Conservation (phyloP, 1,139 yeast species). For the Diutina neorugosa region DNA sequence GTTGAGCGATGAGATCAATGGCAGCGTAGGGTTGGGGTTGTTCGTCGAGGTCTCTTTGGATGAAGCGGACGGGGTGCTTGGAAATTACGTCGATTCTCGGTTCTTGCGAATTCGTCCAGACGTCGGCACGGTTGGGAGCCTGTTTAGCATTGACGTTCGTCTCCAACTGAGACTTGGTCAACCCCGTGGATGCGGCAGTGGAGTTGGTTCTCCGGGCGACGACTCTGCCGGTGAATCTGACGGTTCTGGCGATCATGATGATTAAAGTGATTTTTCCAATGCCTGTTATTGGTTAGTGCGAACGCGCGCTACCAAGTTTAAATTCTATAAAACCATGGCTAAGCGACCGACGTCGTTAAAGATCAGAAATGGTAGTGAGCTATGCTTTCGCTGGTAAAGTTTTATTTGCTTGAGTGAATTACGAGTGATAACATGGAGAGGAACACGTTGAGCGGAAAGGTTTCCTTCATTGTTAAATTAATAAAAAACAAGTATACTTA, state of each 20-base stretch:
- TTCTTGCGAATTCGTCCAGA: slow-evolving; percentile 67
- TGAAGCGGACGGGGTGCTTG: slow-evolving; percentile 49
- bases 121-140: slow-evolving; percentile 60
- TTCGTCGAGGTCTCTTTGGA: slow-evolving; percentile 50
- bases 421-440: too few species aligned
- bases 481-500: background rate
- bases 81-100: slow-evolving; percentile 47
- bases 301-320: slow-evolving; percentile 2
- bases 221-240: background rate
- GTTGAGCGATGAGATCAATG: slow-evolving; percentile 66
- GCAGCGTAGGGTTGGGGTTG: slow-evolving; percentile 84
- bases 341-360: too few species aligned
- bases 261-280: background rate
- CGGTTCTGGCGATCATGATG: slow-evolving; percentile 2
- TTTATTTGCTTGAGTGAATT: too few species aligned
- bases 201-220: slow-evolving; percentile 3
- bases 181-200: background rate
- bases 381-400: too few species aligned
- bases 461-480: background rate
- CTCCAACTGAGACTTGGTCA: slow-evolving; percentile 16
- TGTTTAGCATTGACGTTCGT: slow-evolving; percentile 33
- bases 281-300: slow-evolving; percentile 1
- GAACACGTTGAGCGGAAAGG: too few species aligned
- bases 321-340: background rate
- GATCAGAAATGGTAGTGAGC: too few species aligned